Evolutionary conservation across 306 rosid genomes (phyloP), one percentile per base, ranked within the genome.

Genomic region (barrel medic (Medicago truncatula)): DNA sequence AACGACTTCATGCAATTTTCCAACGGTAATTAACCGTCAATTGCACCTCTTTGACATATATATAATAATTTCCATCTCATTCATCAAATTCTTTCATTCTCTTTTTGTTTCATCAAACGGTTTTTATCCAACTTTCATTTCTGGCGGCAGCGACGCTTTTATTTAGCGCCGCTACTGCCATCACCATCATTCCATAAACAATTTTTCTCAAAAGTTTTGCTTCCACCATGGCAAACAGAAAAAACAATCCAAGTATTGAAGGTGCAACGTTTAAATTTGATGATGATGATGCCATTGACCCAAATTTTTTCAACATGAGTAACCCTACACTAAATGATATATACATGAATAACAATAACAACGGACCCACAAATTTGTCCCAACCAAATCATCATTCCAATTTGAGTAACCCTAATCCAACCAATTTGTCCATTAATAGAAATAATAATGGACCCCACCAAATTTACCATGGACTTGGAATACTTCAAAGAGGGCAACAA

Each of bases 11-110:
- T 34, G 7, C 6, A 0, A 34, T 34, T 50, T 8, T 3, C 74
- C 67, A 78, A 90, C 91, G 79, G 86, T 83, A 47, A 83, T 53
- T 70, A 90, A 87, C 88, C 60, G 72, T 56, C 83, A 8, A 71
- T 76, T 65, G 78, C 82, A 76, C 80, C 86, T 43, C 61, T 74
- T 81, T 16, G 4, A 2, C 54, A 80, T 81, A 49, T 16, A 47
- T 2, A 34, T 34, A 34, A 34, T 34, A 34, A 4, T 21, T 4
- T 3, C 50, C 49, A 57, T n/a, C 16, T 7, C 28, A 1, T 5
- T 13, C 40, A 0, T 2, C 49, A 70, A 66, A 10, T 0, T 1
- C 11, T 57, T 43, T 18, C 44, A 39, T 39, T 1, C 36, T 6
- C 10, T 58, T 47, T 38, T 4, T 74, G 15, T 13, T 6, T 69